Evolutionary conservation across 192 early-diverging fungal species (phyloP).

Genomic region (Podila minutissima): DNA sequence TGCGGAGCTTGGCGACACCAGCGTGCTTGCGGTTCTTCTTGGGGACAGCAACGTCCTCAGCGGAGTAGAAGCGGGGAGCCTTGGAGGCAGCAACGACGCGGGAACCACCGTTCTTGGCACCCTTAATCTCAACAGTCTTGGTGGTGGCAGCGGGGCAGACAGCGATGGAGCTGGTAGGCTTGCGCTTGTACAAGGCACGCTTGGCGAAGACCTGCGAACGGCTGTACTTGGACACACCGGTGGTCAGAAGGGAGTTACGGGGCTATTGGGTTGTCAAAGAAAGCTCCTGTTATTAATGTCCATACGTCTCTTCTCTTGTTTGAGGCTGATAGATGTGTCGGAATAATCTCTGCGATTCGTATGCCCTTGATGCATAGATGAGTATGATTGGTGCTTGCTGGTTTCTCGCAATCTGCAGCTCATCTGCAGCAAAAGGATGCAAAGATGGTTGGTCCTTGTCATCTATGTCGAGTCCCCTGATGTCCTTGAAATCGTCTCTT

Average conservation of each 20-base stretch:
- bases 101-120: slow-evolving; percentile 85
- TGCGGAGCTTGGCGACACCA: slow-evolving; percentile 80
- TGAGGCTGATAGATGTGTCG: too few relatives aligned
- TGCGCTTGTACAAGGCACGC: slow-evolving; percentile 91
- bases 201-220: slow-evolving; percentile 86
- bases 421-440: too few relatives aligned
- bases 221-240: slow-evolving; percentile 85
- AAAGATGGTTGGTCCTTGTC: too few relatives aligned
- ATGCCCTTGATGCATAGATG: too few relatives aligned
- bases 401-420: too few relatives aligned
- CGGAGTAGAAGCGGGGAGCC: slow-evolving; percentile 83
- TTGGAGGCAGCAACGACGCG: slow-evolving; percentile 77
- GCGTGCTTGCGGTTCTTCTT: slow-evolving; percentile 84
- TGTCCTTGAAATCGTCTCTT: too few relatives aligned
- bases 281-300: too few relatives aligned
- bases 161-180: slow-evolving; percentile 69
- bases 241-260: slow-evolving; percentile 85
- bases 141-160: slow-evolving; percentile 60
- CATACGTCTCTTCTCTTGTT: too few relatives aligned
- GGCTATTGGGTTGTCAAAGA: slow-evolving; percentile 46
- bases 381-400: too few relatives aligned
- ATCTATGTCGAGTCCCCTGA: too few relatives aligned
- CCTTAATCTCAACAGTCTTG: slow-evolving; percentile 78
- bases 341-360: too few relatives aligned
- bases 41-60: slow-evolving; percentile 82